Conservation (phyloP, 2,329 filamentous ascomycete genomes). For the Epichloe brachyelytri region DNA sequence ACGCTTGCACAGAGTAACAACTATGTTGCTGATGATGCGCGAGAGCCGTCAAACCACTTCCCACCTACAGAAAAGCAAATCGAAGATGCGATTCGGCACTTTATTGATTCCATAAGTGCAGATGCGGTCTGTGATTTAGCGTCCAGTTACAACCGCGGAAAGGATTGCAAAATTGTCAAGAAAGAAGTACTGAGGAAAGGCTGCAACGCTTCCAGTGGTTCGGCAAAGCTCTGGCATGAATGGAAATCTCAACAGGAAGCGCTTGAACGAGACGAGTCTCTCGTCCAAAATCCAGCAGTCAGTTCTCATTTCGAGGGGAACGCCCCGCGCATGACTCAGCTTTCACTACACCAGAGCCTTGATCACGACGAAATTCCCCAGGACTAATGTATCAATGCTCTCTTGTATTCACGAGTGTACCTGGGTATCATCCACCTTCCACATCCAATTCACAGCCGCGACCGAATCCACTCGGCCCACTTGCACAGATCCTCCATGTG, state of each 20-base stretch:
- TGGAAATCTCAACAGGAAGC: not conserved
- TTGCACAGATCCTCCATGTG: conserved; percentile 37
- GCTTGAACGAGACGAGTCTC: not conserved
- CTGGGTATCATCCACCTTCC: not conserved
- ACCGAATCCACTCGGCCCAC: conserved; percentile 41
- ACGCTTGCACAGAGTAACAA: no score
- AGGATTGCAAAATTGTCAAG: conserved; percentile 9
- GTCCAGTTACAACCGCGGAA: conserved; percentile 10
- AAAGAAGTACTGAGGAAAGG: not conserved
- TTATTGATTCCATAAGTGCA: conserved; percentile 12
- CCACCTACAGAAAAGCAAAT: conserved; percentile 1
- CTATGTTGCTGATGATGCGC: no score
- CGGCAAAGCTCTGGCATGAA: not conserved
- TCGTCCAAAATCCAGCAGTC: not conserved
- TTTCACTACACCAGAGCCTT: no score
- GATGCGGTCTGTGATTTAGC: conserved; percentile 12
- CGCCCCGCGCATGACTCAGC: no score
- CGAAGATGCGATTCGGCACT: conserved; percentile 2
- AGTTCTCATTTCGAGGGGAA: no score
- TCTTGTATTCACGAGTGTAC: not conserved
- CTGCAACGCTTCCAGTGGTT: not conserved
- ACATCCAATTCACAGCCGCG: conserved; percentile 15
- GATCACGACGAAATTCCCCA: no score
- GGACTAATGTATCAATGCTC: no score
- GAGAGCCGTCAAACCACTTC: no score